phyloP scores from a whole-genome alignment of 495 filamentous ascomycete genomes.

The Terfezia claveryi region DNA sequence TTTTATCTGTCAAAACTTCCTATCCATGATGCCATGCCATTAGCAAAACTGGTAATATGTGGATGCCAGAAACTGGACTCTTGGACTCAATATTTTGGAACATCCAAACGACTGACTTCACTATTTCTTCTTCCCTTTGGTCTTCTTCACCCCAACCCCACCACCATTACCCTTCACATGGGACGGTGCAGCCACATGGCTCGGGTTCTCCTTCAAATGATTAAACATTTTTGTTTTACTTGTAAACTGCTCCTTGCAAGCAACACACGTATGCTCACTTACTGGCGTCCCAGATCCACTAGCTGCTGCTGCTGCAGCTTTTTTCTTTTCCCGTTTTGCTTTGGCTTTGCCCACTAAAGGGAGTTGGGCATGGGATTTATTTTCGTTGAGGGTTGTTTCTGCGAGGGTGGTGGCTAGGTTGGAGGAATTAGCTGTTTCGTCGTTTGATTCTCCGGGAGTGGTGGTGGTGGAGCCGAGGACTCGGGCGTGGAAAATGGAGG shows the following conservation, averaged over 20 bases:
- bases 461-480: conserved; percentile 4
- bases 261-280: conserved; percentile 32
- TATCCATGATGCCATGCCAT: too few relatives aligned
- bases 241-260: conserved; percentile 38
- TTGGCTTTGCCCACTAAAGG: conserved; percentile 65
- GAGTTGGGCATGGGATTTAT: not conserved
- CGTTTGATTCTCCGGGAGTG: conserved; percentile 2
- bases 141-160: conserved; percentile 17
- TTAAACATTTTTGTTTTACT: conserved; percentile 50
- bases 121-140: conserved; percentile 5
- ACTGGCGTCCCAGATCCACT: conserved; percentile 18
- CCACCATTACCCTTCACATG: conserved; percentile 14
- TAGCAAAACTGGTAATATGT: too few relatives aligned
- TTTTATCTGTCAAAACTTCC: too few relatives aligned
- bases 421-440: not conserved
- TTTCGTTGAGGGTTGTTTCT: not conserved
- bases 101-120: too few relatives aligned
- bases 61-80: too few relatives aligned
- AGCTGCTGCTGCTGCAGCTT: conserved; percentile 25
- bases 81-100: too few relatives aligned
- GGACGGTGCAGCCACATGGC: conserved; percentile 33
- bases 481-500: conserved; percentile 5
- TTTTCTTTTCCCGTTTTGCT: conserved; percentile 60
- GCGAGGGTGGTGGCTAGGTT: not conserved
- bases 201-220: conserved; percentile 40